phyloP scores from a whole-genome alignment of 2,329 filamentous ascomycete genomes.

The Boeremia exigua region DNA sequence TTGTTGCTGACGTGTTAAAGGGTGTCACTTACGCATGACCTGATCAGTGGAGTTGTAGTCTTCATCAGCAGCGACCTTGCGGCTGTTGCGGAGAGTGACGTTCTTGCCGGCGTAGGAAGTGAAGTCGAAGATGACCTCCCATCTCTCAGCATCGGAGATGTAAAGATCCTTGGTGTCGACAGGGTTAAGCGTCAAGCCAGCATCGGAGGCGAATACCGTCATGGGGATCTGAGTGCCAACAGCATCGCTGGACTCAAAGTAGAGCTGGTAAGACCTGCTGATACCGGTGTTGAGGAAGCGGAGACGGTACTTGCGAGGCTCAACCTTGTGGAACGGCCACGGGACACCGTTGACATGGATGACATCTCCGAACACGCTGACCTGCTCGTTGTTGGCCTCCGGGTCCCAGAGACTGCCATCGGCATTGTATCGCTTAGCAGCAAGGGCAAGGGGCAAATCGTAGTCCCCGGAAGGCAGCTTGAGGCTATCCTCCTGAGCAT shows the following conservation, averaged over 20 bases:
- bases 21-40: conserved; percentile 32
- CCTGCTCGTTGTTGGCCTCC: conserved; percentile 53
- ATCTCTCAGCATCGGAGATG: conserved; percentile 64
- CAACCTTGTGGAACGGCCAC: conserved; percentile 64
- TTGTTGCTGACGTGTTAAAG: background rate
- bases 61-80: conserved; percentile 55
- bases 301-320: conserved; percentile 66
- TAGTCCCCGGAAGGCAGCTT: conserved; percentile 60
- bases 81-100: conserved; percentile 55
- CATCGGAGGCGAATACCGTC: conserved; percentile 62
- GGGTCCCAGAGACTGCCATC: conserved; percentile 59
- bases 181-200: conserved; percentile 50
- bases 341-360: conserved; percentile 66
- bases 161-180: conserved; percentile 53
- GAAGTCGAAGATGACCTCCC: conserved; percentile 67
- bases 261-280: conserved; percentile 56
- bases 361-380: conserved; percentile 61
- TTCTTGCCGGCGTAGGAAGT: conserved; percentile 58
- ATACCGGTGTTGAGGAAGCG: conserved; percentile 57
- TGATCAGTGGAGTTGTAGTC: conserved; percentile 58
- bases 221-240: conserved; percentile 54
- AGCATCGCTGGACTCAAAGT: conserved; percentile 48
- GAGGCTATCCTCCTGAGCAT: conserved; percentile 57
- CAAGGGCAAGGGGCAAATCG: conserved; percentile 61
- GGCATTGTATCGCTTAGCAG: conserved; percentile 60